Conservation (phyloP, 1,284 basidiomycete species). For the Trametes sp. region DNA sequence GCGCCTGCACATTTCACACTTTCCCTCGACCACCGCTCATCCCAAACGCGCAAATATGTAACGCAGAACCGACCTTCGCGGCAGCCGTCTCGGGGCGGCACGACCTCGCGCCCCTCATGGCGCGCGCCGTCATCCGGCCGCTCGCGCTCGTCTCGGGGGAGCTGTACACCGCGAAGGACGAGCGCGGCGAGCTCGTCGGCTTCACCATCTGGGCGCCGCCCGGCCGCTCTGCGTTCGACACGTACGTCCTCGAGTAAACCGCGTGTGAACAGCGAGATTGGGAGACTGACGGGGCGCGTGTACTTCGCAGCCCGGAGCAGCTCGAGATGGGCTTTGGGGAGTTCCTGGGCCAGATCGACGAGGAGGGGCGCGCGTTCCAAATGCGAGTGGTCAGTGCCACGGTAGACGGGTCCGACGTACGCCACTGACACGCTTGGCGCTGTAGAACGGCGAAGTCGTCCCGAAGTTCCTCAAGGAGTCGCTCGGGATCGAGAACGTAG, state of each 20-base stretch:
- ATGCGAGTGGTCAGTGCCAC: background rate
- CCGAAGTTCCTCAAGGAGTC: background rate
- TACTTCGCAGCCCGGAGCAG: constrained; percentile 16
- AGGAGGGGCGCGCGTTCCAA: constrained; percentile 15
- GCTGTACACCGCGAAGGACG: constrained; percentile 23
- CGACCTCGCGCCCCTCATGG: constrained; percentile 8
- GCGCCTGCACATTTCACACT: background rate
- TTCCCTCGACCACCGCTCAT: too few species aligned
- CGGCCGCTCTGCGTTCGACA: constrained; percentile 11
- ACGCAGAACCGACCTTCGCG: background rate
- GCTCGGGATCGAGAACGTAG: constrained; percentile 1
- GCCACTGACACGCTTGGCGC: background rate
- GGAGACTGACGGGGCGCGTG: background rate
- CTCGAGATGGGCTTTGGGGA: constrained; percentile 10
- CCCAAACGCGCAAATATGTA: background rate
- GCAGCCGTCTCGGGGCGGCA: background rate
- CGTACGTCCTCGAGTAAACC: background rate
- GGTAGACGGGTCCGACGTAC: background rate
- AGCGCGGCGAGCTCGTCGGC: constrained; percentile 18
- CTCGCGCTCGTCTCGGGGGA: constrained; percentile 15
- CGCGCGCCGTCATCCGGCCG: constrained; percentile 12
- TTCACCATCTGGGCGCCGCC: constrained; percentile 17
- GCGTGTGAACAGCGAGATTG: background rate
- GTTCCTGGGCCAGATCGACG: constrained; percentile 12
- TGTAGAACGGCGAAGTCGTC: background rate